Percentiles rank a stretch among this genome's conserved stretches.
Conservation (phyloP, 1,139 yeast species). For the Schizosaccharomyces versatilis region DNA sequence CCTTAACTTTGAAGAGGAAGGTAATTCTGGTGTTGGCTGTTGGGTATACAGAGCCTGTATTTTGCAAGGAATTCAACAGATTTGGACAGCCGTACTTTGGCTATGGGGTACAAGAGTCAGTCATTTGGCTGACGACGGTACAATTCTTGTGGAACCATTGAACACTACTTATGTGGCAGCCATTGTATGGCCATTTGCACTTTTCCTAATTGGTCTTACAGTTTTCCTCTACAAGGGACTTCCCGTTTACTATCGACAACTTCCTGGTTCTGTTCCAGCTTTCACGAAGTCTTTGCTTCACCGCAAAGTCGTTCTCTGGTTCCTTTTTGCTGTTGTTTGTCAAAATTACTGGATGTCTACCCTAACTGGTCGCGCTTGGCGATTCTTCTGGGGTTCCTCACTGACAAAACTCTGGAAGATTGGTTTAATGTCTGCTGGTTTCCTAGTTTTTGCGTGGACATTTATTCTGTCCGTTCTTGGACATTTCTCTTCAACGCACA, state of each 20-base stretch:
- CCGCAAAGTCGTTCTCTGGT: constrained; percentile 10
- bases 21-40: constrained; percentile 7
- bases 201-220: constrained; percentile 2
- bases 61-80: constrained; percentile 10
- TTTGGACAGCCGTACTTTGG: constrained; percentile 11
- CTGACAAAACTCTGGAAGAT: constrained; percentile 5
- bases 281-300: constrained; percentile 8
- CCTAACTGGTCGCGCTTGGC: constrained; percentile 9
- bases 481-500: constrained; percentile 8
- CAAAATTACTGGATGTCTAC: constrained; percentile 11
- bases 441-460: constrained; percentile 3
- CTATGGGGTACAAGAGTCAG: constrained; percentile 8
- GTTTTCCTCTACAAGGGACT: constrained; percentile 7
- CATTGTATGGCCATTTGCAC: constrained; percentile 7
- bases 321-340: constrained; percentile 7
- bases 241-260: constrained; percentile 10
- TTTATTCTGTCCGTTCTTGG: constrained; percentile 4
- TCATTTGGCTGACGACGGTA: neutral
- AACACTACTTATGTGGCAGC: constrained; percentile 6
- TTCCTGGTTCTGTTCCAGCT: constrained; percentile 10
- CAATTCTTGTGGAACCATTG: neutral
- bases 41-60: constrained; percentile 10
- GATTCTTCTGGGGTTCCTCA: constrained; percentile 9
- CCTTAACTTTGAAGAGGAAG: constrained; percentile 11
- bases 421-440: constrained; percentile 7